Base-by-base conservation (phyloP, 108 stramenopile genomes). In the Discostella stelligeroides region DNA sequence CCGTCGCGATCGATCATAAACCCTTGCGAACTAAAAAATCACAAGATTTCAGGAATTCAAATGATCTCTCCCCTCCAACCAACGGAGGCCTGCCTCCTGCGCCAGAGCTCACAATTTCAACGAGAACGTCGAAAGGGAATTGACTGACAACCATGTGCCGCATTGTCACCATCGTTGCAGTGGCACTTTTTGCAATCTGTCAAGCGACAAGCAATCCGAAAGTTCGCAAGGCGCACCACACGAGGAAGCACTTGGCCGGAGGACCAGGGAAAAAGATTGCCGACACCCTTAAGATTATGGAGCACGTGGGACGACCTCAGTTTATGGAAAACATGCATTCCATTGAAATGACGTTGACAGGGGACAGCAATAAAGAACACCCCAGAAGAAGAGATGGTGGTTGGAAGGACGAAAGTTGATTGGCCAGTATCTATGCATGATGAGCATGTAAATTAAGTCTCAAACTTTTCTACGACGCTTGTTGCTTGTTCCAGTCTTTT, bases 11-110 rank as follows among this genome's bases (percentile, higher is more conserved):
- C 10, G 21, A 13, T 53, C 48, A 2, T 18, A 21, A 49, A 25
- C 23, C 51, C 23, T 23, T 12, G 51, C 18, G 27, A 20, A 53
- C 51, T 27, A 14, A 13, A 0, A 12, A 53, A 53, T 24, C 23
- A 25, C 1, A 13, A 9, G 7, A 27, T 8, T 27, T 53, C 12
- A 20, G 3, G 2, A 2, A 25, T 53, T 53, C 51, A 53, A 53
- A 53, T 10, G 7, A 24, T 17, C 48, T 49, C 7, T 21, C 3
- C 48, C n/a, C 49, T 34, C 34, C 34, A 34, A 34, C 34, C 34
- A 34, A 34, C 34, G 49, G 8, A 17, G 49, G 23, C 4, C 8
- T 18, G 20, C 1, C 49, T 70, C 70, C 75, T 72, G 71, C n/a
- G 23, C 42, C 1, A 37, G 55, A 1, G 2, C 13, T 37, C 30